These are phyloP conservation scores for Solanum appendiculatum DNA, from an alignment of 257 asterid genomes.

Conservation along the genomic window DNA sequence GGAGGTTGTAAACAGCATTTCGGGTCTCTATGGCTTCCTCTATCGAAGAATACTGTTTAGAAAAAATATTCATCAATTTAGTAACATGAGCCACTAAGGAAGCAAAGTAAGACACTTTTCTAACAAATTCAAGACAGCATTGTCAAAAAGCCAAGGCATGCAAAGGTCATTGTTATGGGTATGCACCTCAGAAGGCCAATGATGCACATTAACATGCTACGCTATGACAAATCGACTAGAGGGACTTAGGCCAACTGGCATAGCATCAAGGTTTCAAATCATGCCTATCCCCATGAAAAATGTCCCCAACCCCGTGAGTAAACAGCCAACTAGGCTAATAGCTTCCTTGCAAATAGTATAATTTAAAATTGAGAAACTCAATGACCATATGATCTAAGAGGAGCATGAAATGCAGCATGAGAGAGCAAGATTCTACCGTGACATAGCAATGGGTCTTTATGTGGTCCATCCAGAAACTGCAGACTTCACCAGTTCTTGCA, in stretches of 20 bases:
- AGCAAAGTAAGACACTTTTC: neutral
- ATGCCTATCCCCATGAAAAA: neutral
- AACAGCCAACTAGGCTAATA: neutral
- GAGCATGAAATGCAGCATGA: neutral
- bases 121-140: neutral
- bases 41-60: slow-evolving; percentile 15
- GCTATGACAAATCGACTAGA: neutral
- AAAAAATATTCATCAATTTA: neutral
- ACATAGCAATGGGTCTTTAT: slow-evolving; percentile 38
- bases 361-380: neutral
- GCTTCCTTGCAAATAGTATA: neutral
- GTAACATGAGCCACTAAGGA: neutral
- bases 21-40: slow-evolving; percentile 26
- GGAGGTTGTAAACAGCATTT: slow-evolving; percentile 21
- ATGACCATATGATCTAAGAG: neutral
- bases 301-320: neutral
- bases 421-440: slow-evolving; percentile 14
- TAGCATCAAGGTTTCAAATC: neutral
- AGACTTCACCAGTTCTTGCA: slow-evolving; percentile 16
- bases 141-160: neutral
- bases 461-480: slow-evolving; percentile 30
- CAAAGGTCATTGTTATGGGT: neutral
- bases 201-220: neutral
- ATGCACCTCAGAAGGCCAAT: neutral
- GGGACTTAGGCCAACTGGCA: neutral